phyloP scores from a whole-genome alignment of 345 rosid genomes.

The Raphanus raphanistrum region DNA sequence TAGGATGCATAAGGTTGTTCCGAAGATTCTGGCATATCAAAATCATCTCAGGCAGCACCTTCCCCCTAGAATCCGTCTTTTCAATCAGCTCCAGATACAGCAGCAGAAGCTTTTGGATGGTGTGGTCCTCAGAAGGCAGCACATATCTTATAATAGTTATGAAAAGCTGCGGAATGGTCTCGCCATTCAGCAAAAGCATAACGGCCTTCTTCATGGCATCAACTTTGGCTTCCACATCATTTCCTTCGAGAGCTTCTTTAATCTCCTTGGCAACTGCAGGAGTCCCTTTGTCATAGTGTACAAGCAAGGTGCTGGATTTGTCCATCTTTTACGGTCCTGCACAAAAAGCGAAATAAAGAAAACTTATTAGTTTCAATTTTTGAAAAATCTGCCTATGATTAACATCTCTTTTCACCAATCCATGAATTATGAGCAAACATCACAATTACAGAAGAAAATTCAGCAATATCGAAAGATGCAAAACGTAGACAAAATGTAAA shows the following conservation, averaged over 20 bases:
- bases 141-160: conserved; percentile 87
- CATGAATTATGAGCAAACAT: neutral
- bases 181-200: conserved; percentile 85
- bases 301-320: conserved; percentile 72
- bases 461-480: too few species aligned
- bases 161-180: conserved; percentile 90
- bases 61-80: conserved; percentile 71
- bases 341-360: neutral
- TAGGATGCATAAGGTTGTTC: conserved; percentile 87
- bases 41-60: conserved; percentile 88
- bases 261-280: conserved; percentile 85
- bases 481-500: too few species aligned
- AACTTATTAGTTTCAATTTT: neutral
- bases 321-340: conserved; percentile 52
- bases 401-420: neutral
- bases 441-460: neutral
- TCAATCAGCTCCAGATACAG: conserved; percentile 83
- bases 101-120: conserved; percentile 74
- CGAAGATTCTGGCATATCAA: conserved; percentile 84
- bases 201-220: conserved; percentile 91
- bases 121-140: conserved; percentile 88
- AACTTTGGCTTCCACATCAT: conserved; percentile 61
- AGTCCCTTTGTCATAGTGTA: conserved; percentile 87
- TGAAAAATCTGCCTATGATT: neutral
- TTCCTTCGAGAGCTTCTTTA: conserved; percentile 89